These are phyloP conservation scores for Aspergillus neoniger DNA, from an alignment of 2,329 filamentous ascomycete species.

Conservation along the genomic window DNA sequence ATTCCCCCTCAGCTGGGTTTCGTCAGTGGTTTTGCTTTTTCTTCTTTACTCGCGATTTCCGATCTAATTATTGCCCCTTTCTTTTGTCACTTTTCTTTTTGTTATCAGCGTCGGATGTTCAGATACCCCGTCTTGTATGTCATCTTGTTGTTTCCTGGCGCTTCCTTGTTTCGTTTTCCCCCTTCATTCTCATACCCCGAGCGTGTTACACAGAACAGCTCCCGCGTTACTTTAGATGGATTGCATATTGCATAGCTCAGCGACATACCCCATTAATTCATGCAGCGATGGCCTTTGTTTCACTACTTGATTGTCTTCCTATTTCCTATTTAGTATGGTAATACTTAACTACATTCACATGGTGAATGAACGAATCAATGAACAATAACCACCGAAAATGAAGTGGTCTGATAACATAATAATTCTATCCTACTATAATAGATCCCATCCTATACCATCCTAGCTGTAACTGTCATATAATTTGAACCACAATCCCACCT, in stretches of 20 bases:
- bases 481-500: too few species aligned
- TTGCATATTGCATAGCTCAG: slow-evolving; percentile 24
- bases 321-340: slow-evolving; percentile 6
- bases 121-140: slow-evolving; percentile 28
- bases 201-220: slow-evolving; percentile 24
- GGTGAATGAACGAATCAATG: too few species aligned
- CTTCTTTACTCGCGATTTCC: background rate
- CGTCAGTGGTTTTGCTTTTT: background rate
- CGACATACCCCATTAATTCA: slow-evolving; percentile 21
- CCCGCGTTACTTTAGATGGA: slow-evolving; percentile 16
- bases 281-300: slow-evolving; percentile 6
- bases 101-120: slow-evolving; percentile 15
- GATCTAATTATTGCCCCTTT: slow-evolving; percentile 2
- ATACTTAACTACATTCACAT: too few species aligned
- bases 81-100: slow-evolving; percentile 9
- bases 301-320: background rate
- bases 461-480: too few species aligned
- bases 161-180: background rate
- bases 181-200: slow-evolving; percentile 24
- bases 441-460: too few species aligned
- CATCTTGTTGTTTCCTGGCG: background rate
- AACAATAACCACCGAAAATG: too few species aligned
- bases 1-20: background rate
- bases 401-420: too few species aligned
- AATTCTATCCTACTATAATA: too few species aligned